These are phyloP conservation scores for Adansonia rubrostipa DNA, from an alignment of 441 rosid species.

Conservation along the genomic window DNA sequence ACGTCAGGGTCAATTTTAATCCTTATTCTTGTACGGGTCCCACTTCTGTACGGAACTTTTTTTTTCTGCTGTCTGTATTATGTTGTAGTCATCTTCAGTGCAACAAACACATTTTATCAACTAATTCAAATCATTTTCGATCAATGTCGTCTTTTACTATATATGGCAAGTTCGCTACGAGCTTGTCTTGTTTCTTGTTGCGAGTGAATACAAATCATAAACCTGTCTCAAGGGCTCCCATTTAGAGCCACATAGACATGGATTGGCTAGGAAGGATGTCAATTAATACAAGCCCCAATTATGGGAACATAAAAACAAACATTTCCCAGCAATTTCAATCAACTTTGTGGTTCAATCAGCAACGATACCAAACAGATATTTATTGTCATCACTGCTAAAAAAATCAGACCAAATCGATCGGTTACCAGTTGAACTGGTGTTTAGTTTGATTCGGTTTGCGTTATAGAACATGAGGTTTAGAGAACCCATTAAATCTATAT, in stretches of 20 bases:
- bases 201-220: neutral
- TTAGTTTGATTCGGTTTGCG: no score
- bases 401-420: no score
- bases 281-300: neutral
- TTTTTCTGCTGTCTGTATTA: constrained; percentile 20
- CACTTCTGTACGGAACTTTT: constrained; percentile 12
- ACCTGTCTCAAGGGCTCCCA: neutral
- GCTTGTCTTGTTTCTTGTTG: neutral
- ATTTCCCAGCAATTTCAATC: neutral
- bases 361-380: neutral
- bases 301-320: neutral
- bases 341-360: constrained; percentile 2
- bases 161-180: no score
- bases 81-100: constrained; percentile 27
- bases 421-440: no score
- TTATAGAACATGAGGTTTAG: no score
- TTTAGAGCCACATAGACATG: neutral
- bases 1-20: constrained; percentile 31
- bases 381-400: neutral
- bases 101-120: constrained; percentile 18
- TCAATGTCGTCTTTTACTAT: neutral
- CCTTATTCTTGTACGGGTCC: constrained; percentile 30
- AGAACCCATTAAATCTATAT: no score
- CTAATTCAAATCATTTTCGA: neutral
- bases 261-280: neutral